A percentile compares a stretch with the other conserved stretches of the same genome.
These are phyloP conservation scores for Waltergamsia citrina DNA, from an alignment of 2,329 filamentous ascomycete genomes.

Conservation along the genomic window DNA sequence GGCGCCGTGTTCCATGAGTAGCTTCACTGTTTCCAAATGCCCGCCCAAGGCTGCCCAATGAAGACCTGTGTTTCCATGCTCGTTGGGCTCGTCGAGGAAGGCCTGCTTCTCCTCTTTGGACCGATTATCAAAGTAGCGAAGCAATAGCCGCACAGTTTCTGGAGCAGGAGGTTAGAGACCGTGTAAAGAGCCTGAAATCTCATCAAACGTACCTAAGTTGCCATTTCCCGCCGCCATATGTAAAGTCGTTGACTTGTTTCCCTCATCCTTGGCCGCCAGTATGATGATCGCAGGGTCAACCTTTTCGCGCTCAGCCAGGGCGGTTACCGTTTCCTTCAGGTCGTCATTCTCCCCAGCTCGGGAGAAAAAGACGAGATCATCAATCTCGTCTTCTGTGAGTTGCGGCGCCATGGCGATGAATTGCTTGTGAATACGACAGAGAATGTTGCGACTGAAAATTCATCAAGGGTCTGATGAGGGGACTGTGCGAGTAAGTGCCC, in stretches of 20 bases:
- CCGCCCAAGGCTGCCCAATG: constrained; percentile 93
- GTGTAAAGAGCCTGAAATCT: no score
- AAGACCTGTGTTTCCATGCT: constrained; percentile 79
- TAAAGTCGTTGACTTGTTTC: constrained; percentile 70
- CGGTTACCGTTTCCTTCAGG: constrained; percentile 47
- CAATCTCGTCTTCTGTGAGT: constrained; percentile 70
- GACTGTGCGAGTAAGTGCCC: constrained; percentile 23
- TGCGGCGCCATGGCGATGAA: constrained; percentile 32
- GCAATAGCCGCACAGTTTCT: constrained; percentile 35
- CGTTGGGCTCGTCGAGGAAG: constrained; percentile 62
- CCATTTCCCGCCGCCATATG: constrained; percentile 95
- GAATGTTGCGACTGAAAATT: constrained; percentile 4
- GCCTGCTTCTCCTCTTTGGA: constrained; percentile 31
- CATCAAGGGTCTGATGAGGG: constrained; percentile 17
- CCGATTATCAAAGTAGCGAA: constrained; percentile 30
- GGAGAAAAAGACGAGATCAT: constrained; percentile 84
- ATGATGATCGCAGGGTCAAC: constrained; percentile 55
- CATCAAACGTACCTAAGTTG: constrained; percentile 58
- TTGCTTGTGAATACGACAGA: background rate
- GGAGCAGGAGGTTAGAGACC: no score
- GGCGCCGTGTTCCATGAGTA: constrained; percentile 67
- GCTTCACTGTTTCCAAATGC: constrained; percentile 70
- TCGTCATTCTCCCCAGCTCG: constrained; percentile 69
- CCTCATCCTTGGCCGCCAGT: constrained; percentile 59
- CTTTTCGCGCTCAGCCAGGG: constrained; percentile 52